phyloP scores from a whole-genome alignment of 345 rosid species.

The Citrus unshiu region DNA sequence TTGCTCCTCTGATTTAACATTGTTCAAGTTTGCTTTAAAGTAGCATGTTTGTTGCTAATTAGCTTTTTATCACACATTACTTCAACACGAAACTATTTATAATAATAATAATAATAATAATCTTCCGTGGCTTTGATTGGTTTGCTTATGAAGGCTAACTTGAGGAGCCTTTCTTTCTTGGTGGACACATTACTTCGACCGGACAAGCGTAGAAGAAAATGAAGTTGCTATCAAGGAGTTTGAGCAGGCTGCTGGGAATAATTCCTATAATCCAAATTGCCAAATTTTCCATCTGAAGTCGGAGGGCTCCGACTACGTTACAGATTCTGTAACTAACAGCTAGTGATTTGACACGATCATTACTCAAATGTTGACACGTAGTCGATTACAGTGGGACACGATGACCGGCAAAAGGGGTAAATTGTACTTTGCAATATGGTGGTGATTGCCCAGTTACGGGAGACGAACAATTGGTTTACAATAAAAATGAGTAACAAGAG shows the following conservation, averaged over 20 bases:
- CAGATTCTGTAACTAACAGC: too few species aligned
- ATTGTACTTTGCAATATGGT: too few species aligned
- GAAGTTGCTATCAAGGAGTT: slow-evolving; percentile 42
- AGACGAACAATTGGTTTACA: too few species aligned
- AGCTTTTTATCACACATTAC: neutral
- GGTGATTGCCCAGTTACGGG: too few species aligned
- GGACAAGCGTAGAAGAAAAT: slow-evolving; percentile 38
- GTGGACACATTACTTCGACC: slow-evolving; percentile 39
- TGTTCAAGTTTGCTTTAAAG: too few species aligned
- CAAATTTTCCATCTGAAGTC: slow-evolving; percentile 42
- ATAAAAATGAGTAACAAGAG: too few species aligned
- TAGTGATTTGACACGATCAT: too few species aligned
- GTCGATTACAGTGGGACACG: too few species aligned
- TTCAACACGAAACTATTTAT: neutral
- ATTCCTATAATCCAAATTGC: slow-evolving; percentile 39
- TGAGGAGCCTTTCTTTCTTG: slow-evolving; percentile 45
- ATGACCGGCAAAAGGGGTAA: too few species aligned
- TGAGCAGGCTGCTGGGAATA: slow-evolving; percentile 34
- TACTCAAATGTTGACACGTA: too few species aligned
- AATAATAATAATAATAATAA: too few species aligned
- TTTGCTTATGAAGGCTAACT: slow-evolving; percentile 37
- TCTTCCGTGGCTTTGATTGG: neutral
- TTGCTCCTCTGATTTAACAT: neutral
- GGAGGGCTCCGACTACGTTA: too few species aligned
- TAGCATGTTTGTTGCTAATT: neutral